These are phyloP conservation scores for Macrophomina phaseolina DNA, from an alignment of 2,329 filamentous ascomycete genomes.

Conservation along the genomic window DNA sequence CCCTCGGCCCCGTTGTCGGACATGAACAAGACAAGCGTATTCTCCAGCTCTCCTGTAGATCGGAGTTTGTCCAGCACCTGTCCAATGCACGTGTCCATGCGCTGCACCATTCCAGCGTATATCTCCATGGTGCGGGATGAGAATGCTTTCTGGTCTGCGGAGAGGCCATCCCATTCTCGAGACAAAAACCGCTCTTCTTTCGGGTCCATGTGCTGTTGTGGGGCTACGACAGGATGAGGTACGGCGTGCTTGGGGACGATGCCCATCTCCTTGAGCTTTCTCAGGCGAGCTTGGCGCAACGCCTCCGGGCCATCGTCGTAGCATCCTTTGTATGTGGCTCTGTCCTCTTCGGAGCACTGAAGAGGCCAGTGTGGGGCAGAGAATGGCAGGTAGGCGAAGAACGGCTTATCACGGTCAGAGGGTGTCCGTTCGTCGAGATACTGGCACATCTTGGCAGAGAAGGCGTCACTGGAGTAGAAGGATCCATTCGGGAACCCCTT, in stretches of 20 bases:
- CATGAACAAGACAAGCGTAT: constrained; percentile 48
- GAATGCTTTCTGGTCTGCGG: constrained; percentile 46
- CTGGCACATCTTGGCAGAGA: constrained; percentile 37
- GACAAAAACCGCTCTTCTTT: constrained; percentile 29
- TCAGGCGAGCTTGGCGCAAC: constrained; percentile 33
- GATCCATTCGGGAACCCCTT: constrained; percentile 23
- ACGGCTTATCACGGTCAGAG: constrained; percentile 34
- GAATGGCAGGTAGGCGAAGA: constrained; percentile 40
- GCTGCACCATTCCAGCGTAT: constrained; percentile 45
- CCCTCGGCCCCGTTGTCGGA: constrained; percentile 48
- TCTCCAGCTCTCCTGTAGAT: constrained; percentile 40
- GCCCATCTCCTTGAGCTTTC: constrained; percentile 34
- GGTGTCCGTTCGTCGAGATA: constrained; percentile 34
- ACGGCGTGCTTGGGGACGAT: constrained; percentile 33
- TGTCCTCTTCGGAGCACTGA: constrained; percentile 36
- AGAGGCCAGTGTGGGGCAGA: constrained; percentile 41
- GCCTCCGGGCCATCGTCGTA: constrained; percentile 38
- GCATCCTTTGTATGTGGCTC: constrained; percentile 33
- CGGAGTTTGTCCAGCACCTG: constrained; percentile 40
- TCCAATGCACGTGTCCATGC: constrained; percentile 43
- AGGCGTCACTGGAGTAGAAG: constrained; percentile 43
- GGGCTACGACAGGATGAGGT: constrained; percentile 35
- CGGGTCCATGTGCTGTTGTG: constrained; percentile 24
- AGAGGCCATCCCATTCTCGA: constrained; percentile 32
- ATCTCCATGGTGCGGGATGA: constrained; percentile 47